These are phyloP conservation scores for Podosphaera xanthii DNA, from an alignment of 2,329 filamentous ascomycete genomes.

Conservation along the genomic window DNA sequence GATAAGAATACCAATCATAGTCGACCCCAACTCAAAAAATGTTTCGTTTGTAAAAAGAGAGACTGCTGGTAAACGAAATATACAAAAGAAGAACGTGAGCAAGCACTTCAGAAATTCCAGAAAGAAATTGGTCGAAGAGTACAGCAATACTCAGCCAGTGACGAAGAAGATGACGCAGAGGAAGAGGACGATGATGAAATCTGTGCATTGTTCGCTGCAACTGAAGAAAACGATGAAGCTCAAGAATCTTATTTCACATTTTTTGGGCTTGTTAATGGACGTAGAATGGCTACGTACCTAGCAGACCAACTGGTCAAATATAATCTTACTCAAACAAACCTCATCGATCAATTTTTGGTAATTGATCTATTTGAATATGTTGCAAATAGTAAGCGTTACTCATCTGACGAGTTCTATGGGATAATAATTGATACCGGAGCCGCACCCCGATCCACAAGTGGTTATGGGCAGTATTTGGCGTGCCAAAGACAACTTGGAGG, in stretches of 20 bases:
- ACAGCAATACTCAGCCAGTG: neutral
- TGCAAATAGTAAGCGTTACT: neutral
- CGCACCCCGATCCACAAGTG: neutral
- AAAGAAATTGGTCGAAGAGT: neutral
- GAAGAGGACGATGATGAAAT: neutral
- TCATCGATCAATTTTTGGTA: neutral
- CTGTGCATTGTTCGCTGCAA: no score
- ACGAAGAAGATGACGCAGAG: neutral
- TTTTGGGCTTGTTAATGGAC: neutral
- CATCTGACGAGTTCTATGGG: neutral
- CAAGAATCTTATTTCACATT: neutral
- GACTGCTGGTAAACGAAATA: neutral
- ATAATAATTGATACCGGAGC: conserved; percentile 1
- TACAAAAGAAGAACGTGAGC: neutral
- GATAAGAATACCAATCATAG: neutral
- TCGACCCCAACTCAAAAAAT: neutral
- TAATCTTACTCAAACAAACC: neutral
- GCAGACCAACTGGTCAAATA: neutral
- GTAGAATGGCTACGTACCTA: neutral
- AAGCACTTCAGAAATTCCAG: neutral
- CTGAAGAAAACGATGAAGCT: neutral
- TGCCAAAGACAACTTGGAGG: neutral
- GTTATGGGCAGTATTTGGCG: neutral
- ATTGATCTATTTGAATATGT: neutral
- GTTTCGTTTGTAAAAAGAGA: neutral